Evolutionary conservation across 768 basidiomycete genomes (phyloP).

Genomic region (Russula sp.): DNA sequence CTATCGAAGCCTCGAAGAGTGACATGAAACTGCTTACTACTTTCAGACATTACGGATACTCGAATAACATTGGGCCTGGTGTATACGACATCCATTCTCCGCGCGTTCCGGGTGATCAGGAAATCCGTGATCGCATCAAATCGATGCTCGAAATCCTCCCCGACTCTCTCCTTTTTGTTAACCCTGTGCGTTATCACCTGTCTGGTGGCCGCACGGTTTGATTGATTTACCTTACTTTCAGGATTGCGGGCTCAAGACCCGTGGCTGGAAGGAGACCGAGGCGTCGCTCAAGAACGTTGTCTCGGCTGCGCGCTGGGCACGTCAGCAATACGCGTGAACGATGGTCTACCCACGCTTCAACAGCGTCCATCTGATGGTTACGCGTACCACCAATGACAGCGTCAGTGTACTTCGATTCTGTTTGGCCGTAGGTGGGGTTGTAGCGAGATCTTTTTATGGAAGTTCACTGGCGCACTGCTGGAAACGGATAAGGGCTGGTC

Average conservation of each 20-base stretch:
- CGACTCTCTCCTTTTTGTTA: constrained; percentile 78
- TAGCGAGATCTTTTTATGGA: constrained; percentile 15
- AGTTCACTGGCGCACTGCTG: not conserved
- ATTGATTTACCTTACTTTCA: constrained; percentile 26
- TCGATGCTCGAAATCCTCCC: constrained; percentile 80
- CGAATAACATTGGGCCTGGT: constrained; percentile 96
- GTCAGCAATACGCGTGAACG: constrained; percentile 69
- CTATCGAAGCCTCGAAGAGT: constrained; percentile 96
- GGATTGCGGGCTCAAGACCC: constrained; percentile 98
- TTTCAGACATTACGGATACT: constrained; percentile 94
- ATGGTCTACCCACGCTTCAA: constrained; percentile 69
- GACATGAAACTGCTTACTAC: constrained; percentile 96
- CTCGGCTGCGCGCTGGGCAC: constrained; percentile 89
- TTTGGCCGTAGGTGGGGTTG: constrained; percentile 20
- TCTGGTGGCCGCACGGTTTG: not conserved
- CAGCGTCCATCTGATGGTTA: constrained; percentile 75
- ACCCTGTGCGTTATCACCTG: constrained; percentile 52
- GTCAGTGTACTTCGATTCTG: constrained; percentile 11
- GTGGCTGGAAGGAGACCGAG: constrained; percentile 98
- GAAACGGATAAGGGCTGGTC: constrained; percentile 12
- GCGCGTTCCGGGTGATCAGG: constrained; percentile 88
- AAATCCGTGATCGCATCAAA: constrained; percentile 90
- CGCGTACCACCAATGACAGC: constrained; percentile 38
- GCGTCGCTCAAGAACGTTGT: constrained; percentile 83
- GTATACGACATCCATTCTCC: constrained; percentile 99